These are phyloP conservation scores for Cyclotella sp. DNA, from an alignment of 108 stramenopile genomes.

Conservation along the genomic window DNA sequence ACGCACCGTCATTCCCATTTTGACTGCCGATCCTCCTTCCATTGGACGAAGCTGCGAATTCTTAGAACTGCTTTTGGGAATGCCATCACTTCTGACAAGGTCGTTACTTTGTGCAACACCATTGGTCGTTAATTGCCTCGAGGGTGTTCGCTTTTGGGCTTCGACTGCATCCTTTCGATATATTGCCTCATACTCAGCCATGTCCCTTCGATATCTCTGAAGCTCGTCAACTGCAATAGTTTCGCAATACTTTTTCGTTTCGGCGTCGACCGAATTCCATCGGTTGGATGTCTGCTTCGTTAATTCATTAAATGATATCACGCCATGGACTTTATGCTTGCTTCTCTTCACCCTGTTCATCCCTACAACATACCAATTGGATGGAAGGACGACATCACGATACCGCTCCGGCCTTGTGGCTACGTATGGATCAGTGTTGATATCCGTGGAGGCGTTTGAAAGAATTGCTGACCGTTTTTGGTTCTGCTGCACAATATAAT, in stretches of 20 bases:
- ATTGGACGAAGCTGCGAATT: too few relatives aligned
- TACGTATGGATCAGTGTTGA: not conserved
- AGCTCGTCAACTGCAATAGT: not conserved
- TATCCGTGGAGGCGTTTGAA: not conserved
- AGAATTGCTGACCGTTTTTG: not conserved
- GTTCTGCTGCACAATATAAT: too few relatives aligned
- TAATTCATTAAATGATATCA: too few relatives aligned
- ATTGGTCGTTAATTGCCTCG: not conserved
- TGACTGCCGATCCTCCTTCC: too few relatives aligned
- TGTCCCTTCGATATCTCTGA: not conserved
- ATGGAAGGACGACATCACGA: not conserved
- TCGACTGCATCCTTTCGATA: not conserved
- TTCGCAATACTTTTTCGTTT: not conserved
- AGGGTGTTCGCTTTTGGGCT: not conserved
- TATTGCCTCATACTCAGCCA: not conserved
- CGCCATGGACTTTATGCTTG: too few relatives aligned
- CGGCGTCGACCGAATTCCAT: not conserved
- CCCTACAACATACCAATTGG: not conserved
- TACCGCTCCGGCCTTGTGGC: too few relatives aligned
- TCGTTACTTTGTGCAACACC: too few relatives aligned
- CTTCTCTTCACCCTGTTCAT: too few relatives aligned
- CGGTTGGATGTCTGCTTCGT: not conserved
- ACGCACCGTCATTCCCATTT: too few relatives aligned
- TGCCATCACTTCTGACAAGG: too few relatives aligned
- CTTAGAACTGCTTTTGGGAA: too few relatives aligned